A percentile compares a stretch with the other conserved stretches of the same genome.
Evolutionary conservation across 148 eudicot species (phyloP).

Genomic region (Agrostemma githago): DNA sequence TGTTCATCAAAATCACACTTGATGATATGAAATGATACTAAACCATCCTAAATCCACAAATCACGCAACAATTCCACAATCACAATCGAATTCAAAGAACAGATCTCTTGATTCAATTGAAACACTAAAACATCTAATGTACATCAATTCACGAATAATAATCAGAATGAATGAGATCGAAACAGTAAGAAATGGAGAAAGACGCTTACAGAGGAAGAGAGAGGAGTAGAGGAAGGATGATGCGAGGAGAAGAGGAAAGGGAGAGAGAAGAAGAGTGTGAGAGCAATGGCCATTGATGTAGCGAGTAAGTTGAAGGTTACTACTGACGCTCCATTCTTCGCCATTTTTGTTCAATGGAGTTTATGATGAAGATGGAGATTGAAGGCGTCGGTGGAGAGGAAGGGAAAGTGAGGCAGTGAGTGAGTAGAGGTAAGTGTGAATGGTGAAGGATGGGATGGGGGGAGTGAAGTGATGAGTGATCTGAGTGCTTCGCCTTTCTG

Average conservation of each 20-base stretch:
- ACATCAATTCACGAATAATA: not conserved
- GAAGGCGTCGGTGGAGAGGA: not conserved
- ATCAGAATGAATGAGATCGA: not conserved
- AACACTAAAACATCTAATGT: not conserved
- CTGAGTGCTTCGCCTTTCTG: not conserved
- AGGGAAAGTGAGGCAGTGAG: not conserved
- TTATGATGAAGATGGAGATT: no score
- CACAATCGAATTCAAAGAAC: not conserved
- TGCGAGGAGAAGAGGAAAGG: conserved; percentile 26
- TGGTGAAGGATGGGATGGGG: not conserved
- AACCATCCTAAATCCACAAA: not conserved
- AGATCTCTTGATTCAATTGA: not conserved
- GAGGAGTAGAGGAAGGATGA: not conserved
- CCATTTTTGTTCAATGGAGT: conserved; percentile 18
- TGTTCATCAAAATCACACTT: no score
- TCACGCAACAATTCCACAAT: not conserved
- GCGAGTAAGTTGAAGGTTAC: conserved; percentile 27
- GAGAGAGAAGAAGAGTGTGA: conserved; percentile 28
- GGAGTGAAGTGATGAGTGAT: not conserved
- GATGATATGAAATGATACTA: no score
- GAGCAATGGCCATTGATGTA: conserved; percentile 25
- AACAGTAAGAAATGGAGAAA: not conserved
- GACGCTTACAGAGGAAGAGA: conserved; percentile 20
- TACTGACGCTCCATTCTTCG: conserved; percentile 20
- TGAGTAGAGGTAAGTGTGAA: not conserved